Evolutionary conservation across 257 asterid genomes (phyloP).

Genomic region (Scutellaria barbata): DNA sequence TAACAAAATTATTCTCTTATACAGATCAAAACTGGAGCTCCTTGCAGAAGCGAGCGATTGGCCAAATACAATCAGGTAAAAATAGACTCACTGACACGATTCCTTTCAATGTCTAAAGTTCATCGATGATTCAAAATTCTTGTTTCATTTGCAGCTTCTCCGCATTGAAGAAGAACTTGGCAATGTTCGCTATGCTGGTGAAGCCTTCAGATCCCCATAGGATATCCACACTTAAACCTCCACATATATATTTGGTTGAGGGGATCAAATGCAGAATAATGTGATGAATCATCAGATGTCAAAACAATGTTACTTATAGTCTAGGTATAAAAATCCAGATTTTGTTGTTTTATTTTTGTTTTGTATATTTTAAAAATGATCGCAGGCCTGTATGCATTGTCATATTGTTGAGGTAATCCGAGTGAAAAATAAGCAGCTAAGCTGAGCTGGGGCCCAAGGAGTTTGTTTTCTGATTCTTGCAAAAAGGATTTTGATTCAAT

Average conservation of each 20-base stretch:
- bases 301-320: neutral
- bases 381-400: neutral
- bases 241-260: neutral
- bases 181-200: slow-evolving; percentile 92
- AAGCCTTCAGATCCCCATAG: slow-evolving; percentile 85
- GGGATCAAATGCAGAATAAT: neutral
- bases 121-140: slow-evolving; percentile 1
- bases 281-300: slow-evolving; percentile 3
- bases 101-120: neutral
- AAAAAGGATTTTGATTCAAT: neutral
- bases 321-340: neutral
- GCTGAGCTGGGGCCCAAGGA: neutral
- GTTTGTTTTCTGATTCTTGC: neutral
- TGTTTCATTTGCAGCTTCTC: slow-evolving; percentile 61
- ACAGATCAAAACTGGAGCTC: slow-evolving; percentile 99
- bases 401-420: neutral
- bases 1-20: slow-evolving; percentile 19
- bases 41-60: slow-evolving; percentile 96
- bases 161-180: slow-evolving; percentile 98
- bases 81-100: neutral
- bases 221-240: slow-evolving; percentile 1
- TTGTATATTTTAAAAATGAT: neutral
- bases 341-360: neutral
- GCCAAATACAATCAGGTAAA: slow-evolving; percentile 96
- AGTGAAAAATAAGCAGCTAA: neutral